Conservation (phyloP, 2,329 filamentous ascomycete species). For the Colletotrichum siamense region DNA sequence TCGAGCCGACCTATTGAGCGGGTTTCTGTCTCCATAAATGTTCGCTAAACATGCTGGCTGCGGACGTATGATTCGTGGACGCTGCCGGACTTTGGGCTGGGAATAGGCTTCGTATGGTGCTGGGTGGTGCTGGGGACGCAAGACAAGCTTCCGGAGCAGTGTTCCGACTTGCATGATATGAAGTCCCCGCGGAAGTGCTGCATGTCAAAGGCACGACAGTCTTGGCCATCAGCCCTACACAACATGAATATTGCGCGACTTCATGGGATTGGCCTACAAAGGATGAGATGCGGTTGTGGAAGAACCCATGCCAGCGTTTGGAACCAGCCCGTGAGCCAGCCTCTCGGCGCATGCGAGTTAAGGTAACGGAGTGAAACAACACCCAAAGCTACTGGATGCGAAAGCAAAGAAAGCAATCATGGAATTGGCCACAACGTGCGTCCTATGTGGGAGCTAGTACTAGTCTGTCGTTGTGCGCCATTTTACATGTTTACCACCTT, state of each 20-base stretch:
- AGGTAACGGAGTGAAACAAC: not conserved
- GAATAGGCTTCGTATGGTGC: not conserved
- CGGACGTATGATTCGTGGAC: not conserved
- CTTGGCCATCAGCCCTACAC: not conserved
- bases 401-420: rapidly evolving
- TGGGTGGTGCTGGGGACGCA: not conserved
- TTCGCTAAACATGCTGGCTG: not conserved
- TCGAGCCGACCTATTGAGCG: not conserved
- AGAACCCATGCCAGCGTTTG: not conserved
- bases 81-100: not conserved
- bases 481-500: not conserved
- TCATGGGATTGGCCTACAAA: not conserved
- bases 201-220: not conserved
- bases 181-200: not conserved
- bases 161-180: not conserved
- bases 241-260: not conserved
- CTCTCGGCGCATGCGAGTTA: not conserved
- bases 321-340: not conserved
- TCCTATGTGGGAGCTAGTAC: not conserved
- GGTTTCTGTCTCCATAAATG: not conserved
- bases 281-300: not conserved
- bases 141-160: not conserved
- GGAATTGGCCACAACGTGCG: not conserved
- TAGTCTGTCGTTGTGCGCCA: not conserved
- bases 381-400: not conserved